Conservation (phyloP, 1,139 yeast genomes). For the Geotrichum candidum region DNA sequence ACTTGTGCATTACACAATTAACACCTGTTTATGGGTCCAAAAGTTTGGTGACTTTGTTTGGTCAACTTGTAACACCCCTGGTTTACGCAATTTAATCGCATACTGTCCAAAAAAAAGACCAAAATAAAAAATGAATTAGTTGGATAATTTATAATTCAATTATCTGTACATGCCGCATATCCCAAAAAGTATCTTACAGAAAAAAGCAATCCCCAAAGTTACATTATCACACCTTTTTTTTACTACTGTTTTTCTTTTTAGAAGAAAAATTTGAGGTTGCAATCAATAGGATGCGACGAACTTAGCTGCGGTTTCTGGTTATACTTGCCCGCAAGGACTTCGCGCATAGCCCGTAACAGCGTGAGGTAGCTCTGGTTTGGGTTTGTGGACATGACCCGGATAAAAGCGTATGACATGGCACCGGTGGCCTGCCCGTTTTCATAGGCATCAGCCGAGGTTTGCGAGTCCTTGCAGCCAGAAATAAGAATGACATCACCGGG, state of each 20-base stretch:
- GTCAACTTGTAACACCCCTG: no score
- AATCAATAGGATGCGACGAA: conserved; percentile 77
- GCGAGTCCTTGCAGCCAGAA: conserved; percentile 89
- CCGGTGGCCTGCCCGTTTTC: conserved; percentile 80
- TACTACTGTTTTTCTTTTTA: conserved; percentile 19
- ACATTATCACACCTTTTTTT: neutral
- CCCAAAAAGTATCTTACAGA: no score
- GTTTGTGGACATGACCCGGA: conserved; percentile 57
- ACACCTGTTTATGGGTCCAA: no score
- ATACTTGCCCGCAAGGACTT: conserved; percentile 60
- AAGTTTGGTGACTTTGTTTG: no score
- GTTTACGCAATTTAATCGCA: no score
- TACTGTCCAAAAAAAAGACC: no score
- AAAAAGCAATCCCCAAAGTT: no score
- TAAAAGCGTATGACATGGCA: conserved; percentile 90
- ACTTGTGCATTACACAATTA: no score
- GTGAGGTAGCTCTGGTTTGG: conserved; percentile 74
- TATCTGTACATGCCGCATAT: no score
- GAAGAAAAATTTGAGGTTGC: conserved; percentile 56
- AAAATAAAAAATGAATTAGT: no score
- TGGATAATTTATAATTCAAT: no score
- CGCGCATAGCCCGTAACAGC: conserved; percentile 73
- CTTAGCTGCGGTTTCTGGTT: conserved; percentile 87
- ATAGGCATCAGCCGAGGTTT: conserved; percentile 69
- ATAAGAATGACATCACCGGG: conserved; percentile 84